Base-by-base conservation (phyloP, 306 rosid genomes). In the Prunus mume region DNA sequence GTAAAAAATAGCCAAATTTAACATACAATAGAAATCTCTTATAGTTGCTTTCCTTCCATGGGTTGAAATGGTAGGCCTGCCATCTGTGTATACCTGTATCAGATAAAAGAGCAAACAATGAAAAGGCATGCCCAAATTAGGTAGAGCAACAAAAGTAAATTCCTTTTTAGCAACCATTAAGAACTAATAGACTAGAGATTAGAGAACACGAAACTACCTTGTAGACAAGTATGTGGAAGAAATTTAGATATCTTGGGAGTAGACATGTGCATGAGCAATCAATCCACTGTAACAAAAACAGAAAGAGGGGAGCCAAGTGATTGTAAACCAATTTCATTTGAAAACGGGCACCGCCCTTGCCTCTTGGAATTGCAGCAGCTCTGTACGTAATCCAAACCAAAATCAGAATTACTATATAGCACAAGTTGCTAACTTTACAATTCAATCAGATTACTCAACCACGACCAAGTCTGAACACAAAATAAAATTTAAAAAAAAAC, bases 21-120 rank as follows among this genome's bases (percentile, higher is more conserved):
- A 71, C 91, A 30, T 84, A 95, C 98, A 91, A 85, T 95, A 95
- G 57, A 95, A 95, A 70, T 95, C 99, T 80, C 71, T 83, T 52
- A 95, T 80, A 22, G 96, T 88, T 41, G 99, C 99, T 79, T 95
- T 95, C 88, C 99, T 90, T 79, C 97, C 97, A 34, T 91, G 89
- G 47, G 86, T 63, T 51, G 96, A 82, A 50, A 90, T 65, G 12
- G 32, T 88, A 67, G 91, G 88, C 86, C 89, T 92, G 52, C 96
- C 97, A 71, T 92, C 97, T 58, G 89, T 78, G 71, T 90, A 87
- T 62, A 92, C 97, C 99, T 95, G 81, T 61, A 69, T 70, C 27
- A 56, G 32, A 76, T 11, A 72, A 58, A 64, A 71, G 62, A 79
- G 61, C n/a, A 62, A 73, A 43, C 32, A 14, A 71, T n/a, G 38